Evolutionary conservation across 2,329 filamentous ascomycete genomes (phyloP), one percentile per base, ranked within the genome.

Genomic region (Penicillium fuscoglaucum): DNA sequence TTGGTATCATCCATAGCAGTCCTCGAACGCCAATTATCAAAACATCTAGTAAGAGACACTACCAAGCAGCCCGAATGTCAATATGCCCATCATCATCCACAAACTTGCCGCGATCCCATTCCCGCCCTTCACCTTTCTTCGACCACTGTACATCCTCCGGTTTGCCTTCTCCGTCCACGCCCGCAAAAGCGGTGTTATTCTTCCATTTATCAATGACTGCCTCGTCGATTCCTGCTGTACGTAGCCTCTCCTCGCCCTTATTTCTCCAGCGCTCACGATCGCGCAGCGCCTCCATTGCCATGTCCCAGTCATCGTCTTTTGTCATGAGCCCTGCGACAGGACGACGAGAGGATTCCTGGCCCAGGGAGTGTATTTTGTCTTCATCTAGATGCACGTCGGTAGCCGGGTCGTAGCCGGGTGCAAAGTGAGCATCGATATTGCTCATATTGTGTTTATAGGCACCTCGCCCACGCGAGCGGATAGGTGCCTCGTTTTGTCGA

Each of bases 401-500:
- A 19, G 77, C 71, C 1, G 86, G 85, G 60, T 88, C 80, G 66
- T 88, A 88, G 19, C 75, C 83, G 1, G 85, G 79, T 1, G 89
- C 87, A 73, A 97, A 98, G 52, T 90, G 90, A 26, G 83, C 80
- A 69, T 97, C 92, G 64, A 97, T 96, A 10, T 84, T 86, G 28
- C 87, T 87, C 6, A 78, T 74, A 1, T 82, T 82, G 5, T 82
- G 78, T 44, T 70, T 78, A 40, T 84, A 80, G 15, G 84, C 84
- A 39, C 91, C 91, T 40, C 91, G 85, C 10, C 91, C 91, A 29
- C 90, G 87, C n/a, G 80, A 77, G 54, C 77, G 82, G 33, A 85
- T 70, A 31, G 71, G 74, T 4, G 78, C 71, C 75, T 76, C 21
- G 81, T 82, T 29, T 29, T 58, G 43, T 28, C 66, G 67, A 1